phyloP scores from a whole-genome alignment of 495 filamentous ascomycete species.

The Neurospora pannonica region DNA sequence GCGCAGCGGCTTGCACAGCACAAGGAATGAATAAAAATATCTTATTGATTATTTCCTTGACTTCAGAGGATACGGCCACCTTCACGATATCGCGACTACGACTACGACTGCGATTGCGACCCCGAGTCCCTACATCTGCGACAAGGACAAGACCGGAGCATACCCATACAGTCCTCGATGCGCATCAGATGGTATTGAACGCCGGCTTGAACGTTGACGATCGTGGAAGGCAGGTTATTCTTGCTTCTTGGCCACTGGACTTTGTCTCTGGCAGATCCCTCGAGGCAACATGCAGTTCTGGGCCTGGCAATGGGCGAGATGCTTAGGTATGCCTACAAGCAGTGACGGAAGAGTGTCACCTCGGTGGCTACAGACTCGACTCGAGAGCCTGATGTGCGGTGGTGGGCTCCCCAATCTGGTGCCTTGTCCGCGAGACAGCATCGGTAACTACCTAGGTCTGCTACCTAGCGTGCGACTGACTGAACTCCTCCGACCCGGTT shows the following conservation, averaged over 20 bases:
- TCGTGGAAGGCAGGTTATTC: neutral
- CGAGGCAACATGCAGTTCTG: neutral
- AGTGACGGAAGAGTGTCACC: conserved; percentile 6
- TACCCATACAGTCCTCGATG: neutral
- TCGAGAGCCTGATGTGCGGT: neutral
- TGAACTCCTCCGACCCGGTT: neutral
- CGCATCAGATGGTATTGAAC: neutral
- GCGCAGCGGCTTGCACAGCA: conserved; percentile 21
- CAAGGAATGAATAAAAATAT: conserved; percentile 25
- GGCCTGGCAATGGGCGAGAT: neutral
- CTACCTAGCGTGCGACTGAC: neutral
- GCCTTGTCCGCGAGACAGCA: conserved; percentile 6
- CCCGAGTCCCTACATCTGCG: neutral
- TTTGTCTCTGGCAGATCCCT: neutral
- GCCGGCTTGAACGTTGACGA: neutral
- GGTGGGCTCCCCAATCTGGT: conserved; percentile 6
- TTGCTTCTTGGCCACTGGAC: neutral
- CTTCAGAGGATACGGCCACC: neutral
- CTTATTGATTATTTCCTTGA: conserved; percentile 1
- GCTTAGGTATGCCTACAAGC: neutral
- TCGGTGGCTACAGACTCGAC: neutral
- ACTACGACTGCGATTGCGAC: neutral
- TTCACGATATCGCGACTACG: conserved; percentile 8
- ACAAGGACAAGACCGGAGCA: neutral
- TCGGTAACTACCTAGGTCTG: neutral